Conservation (phyloP, 345 rosid genomes). For the Carallia pectinifolia region DNA sequence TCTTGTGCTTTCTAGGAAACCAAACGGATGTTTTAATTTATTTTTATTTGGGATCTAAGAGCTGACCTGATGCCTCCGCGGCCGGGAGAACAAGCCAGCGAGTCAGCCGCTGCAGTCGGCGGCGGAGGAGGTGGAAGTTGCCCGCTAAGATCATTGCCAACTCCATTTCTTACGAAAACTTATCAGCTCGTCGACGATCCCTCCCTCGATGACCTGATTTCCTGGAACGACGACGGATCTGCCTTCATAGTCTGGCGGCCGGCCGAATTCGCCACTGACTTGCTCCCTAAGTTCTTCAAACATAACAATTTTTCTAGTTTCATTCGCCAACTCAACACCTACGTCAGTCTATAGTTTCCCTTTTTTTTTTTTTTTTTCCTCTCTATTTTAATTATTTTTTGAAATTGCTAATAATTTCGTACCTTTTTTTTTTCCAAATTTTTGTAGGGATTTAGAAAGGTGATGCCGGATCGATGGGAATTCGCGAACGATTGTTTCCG, state of each 20-base stretch:
- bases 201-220: conserved; percentile 65
- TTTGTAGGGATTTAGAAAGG: conserved; percentile 71
- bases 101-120: conserved; percentile 28
- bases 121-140: conserved; percentile 37
- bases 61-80: conserved; percentile 36
- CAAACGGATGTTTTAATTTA: too few relatives aligned
- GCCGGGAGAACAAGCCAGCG: conserved; percentile 59
- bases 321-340: conserved; percentile 92
- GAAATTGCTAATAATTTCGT: background rate
- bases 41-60: too few relatives aligned
- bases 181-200: conserved; percentile 76
- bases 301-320: conserved; percentile 94
- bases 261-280: conserved; percentile 73
- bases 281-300: conserved; percentile 82
- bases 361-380: too few relatives aligned
- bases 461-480: conserved; percentile 95
- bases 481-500: conserved; percentile 75
- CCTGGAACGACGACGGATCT: conserved; percentile 91
- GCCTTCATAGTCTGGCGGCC: conserved; percentile 87
- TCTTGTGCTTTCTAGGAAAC: too few relatives aligned
- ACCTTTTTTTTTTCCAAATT: background rate
- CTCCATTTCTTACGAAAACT: conserved; percentile 82
- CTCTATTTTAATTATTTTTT: background rate
- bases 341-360: conserved; percentile 21
- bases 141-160: conserved; percentile 59